A percentile compares a stretch with the other conserved stretches of the same genome.
Evolutionary conservation across 257 asterid species (phyloP).

Genomic region (Cordia subcordata): DNA sequence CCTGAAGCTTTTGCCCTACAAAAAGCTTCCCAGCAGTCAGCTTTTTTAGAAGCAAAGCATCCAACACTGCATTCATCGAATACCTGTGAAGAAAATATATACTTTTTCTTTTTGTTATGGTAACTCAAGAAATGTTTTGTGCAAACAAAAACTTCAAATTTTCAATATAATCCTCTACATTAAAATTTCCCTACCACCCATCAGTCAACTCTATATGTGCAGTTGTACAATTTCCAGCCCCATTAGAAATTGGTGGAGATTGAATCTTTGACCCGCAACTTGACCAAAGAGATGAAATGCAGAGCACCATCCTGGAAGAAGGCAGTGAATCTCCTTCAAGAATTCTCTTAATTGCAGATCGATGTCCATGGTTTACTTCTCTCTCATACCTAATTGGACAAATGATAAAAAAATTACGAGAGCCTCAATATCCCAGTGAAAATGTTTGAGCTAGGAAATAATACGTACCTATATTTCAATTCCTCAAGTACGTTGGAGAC

Average conservation of each 20-base stretch:
- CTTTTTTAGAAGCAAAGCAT: conserved; percentile 60
- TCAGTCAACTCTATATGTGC: conserved; percentile 78
- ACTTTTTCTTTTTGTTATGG: no score
- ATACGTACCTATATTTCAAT: conserved; percentile 65
- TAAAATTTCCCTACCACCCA: conserved; percentile 77
- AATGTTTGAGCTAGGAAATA: conserved; percentile 11
- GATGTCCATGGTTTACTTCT: conserved; percentile 90
- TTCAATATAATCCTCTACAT: neutral
- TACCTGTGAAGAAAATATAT: conserved; percentile 50
- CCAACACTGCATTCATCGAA: conserved; percentile 67
- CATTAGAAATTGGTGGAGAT: conserved; percentile 36
- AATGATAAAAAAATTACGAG: conserved; percentile 13
- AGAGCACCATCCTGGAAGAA: conserved; percentile 81
- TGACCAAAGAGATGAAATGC: conserved; percentile 65
- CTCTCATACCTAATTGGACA: conserved; percentile 71
- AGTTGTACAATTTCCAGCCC: conserved; percentile 25
- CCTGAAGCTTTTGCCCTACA: conserved; percentile 93
- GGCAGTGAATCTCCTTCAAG: conserved; percentile 85
- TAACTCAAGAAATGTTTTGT: conserved; percentile 5
- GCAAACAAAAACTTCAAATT: conserved; percentile 5
- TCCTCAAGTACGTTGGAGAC: conserved; percentile 83
- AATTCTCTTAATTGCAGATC: conserved; percentile 78
- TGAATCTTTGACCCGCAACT: conserved; percentile 24
- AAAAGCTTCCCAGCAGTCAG: conserved; percentile 78
- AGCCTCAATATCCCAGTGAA: conserved; percentile 12